phyloP scores from a whole-genome alignment of 1,284 basidiomycete genomes.

The Ganoderma sinense region DNA sequence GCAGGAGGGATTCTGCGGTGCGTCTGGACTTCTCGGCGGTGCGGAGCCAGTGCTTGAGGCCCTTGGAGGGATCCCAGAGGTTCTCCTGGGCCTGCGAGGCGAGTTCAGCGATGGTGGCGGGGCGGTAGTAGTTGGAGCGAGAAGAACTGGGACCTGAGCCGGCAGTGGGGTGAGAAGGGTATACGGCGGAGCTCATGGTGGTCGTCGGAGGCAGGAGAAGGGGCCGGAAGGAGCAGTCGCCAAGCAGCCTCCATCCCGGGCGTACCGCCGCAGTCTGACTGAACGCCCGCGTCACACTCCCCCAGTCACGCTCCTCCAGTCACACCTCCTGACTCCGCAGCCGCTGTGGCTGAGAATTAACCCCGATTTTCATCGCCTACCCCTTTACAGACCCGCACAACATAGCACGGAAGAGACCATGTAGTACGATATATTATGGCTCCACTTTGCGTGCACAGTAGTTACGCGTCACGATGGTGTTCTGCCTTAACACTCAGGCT shows the following conservation, averaged over 20 bases:
- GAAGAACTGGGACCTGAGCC: slow-evolving; percentile 23
- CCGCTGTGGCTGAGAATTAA: not conserved
- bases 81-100: slow-evolving; percentile 55
- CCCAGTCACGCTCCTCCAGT: not conserved
- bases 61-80: slow-evolving; percentile 55
- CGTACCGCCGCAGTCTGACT: slow-evolving; percentile 28
- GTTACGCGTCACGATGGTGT: no score
- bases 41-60: slow-evolving; percentile 63
- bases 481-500: no score
- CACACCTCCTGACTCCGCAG: not conserved
- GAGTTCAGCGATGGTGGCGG: slow-evolving; percentile 61
- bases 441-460: no score
- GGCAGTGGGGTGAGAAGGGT: slow-evolving; percentile 19
- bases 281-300: not conserved
- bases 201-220: slow-evolving; percentile 14
- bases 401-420: no score
- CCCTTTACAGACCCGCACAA: not conserved
- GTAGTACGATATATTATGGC: no score
- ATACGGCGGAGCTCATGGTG: slow-evolving; percentile 35
- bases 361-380: not conserved
- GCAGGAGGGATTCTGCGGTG: slow-evolving; percentile 49
- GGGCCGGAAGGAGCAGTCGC: slow-evolving; percentile 4
- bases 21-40: slow-evolving; percentile 60
- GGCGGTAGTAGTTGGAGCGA: slow-evolving; percentile 30
- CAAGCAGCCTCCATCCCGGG: slow-evolving; percentile 6